Percentiles rank a stretch among this genome's conserved stretches.
phyloP scores from a whole-genome alignment of 768 basidiomycete species.

The Xanthoconium purpureum region DNA sequence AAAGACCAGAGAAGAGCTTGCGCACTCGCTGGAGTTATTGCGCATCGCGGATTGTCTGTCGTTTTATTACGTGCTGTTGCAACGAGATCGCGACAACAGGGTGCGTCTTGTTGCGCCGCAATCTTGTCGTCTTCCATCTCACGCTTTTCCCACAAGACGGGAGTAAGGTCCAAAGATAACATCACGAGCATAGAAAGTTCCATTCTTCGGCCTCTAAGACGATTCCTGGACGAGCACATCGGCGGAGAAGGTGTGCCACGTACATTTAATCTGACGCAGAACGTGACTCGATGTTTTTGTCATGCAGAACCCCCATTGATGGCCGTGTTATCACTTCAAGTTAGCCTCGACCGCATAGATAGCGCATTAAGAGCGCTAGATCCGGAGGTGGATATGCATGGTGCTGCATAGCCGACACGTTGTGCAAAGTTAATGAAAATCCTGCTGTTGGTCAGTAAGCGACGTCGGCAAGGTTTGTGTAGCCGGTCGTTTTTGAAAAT shows the following conservation, averaged over 20 bases:
- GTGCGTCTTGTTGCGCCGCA: constrained; percentile 33
- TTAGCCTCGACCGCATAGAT: constrained; percentile 50
- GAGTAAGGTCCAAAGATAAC: constrained; percentile 44
- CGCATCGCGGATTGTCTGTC: constrained; percentile 65
- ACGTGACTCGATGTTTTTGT: not conserved
- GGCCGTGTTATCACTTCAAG: constrained; percentile 39
- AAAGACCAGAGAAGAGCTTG: constrained; percentile 43
- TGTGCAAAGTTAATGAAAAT: constrained; percentile 13
- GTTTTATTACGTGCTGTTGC: constrained; percentile 63
- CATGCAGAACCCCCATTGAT: constrained; percentile 27
- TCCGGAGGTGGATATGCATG: not conserved
- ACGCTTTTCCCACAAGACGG: constrained; percentile 40
- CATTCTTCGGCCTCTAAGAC: constrained; percentile 45
- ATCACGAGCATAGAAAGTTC: constrained; percentile 43
- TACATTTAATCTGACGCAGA: not conserved
- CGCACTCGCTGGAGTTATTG: constrained; percentile 54
- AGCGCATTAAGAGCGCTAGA: constrained; percentile 30
- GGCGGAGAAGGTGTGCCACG: constrained; percentile 27
- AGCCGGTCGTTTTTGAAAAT: constrained; percentile 5
- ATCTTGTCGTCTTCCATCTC: not conserved
- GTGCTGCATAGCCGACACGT: not conserved
- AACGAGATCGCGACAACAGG: constrained; percentile 54
- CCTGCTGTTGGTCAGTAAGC: not conserved
- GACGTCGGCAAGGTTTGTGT: not conserved
- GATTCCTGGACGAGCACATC: constrained; percentile 36